Evolutionary conservation across 371 early-diverging fungal genomes (phyloP), one percentile per base, ranked within the genome.

Genomic region (Mucor irregularis): DNA sequence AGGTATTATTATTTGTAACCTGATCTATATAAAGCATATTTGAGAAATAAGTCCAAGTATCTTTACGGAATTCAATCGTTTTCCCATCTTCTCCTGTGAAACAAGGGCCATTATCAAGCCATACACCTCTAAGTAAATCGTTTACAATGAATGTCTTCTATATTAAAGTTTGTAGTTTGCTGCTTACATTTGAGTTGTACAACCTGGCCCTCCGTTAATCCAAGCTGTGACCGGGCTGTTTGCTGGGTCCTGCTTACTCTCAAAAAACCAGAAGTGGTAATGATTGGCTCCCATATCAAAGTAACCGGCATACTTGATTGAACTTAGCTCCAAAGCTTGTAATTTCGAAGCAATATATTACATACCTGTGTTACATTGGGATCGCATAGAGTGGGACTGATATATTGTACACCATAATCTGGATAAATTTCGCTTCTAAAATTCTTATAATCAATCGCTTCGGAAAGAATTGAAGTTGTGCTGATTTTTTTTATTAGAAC

Each of bases 231-330:
- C 89, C 53, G 13, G 91, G 85, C 44, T 89, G 83, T 13, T 69
- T 61, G 49, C 56, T 73, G 39, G 88, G 80, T 79, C 50, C 42
- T 61, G 64, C 33, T 82, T 78, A 29, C 84, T 83, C 64, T 93
- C 94, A 74, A 94, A 95, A 74, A 92, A 90, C 92, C 92, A 92
- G 69, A 93, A 93, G 68, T 88, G 82, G 53, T 88, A 87, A 47
- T 76, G 74, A 43, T 80, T 76, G 0, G 59, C 25, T 9, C 77
- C 82, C 47, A 81, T 62, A 54, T 89, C 86, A 22, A 89, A 48
- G 60, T 89, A 89, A 19, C 89, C 90, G n/a, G 76, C 69, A 31
- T 71, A 67, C 72, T 71, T 39, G 19, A 33, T 31, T 8, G n/a
- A 17, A 24, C 1, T 25, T 10, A 5, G 14, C 42, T 37, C 8